These are phyloP conservation scores for apple (Malus domestica) DNA, from an alignment of 306 rosid genomes.

Conservation along the genomic window DNA sequence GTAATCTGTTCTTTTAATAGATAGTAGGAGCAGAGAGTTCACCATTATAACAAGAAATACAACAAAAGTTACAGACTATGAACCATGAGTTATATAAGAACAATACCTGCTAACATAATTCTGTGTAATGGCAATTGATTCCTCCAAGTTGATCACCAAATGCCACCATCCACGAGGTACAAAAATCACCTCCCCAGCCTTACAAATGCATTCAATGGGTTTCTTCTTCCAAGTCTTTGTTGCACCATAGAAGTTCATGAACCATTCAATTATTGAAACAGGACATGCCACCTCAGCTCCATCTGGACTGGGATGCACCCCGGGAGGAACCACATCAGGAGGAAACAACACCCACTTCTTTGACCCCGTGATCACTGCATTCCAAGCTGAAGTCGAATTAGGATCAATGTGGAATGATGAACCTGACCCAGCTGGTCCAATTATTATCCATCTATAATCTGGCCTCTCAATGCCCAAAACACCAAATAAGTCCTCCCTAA, in stretches of 20 bases:
- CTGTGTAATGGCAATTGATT: constrained; percentile 90
- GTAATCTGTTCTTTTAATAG: not conserved
- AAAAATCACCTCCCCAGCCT: constrained; percentile 88
- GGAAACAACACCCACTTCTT: constrained; percentile 96
- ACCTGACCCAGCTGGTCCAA: constrained; percentile 86
- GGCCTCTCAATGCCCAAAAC: constrained; percentile 78
- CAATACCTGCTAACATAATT: constrained; percentile 82
- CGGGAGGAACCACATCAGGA: constrained; percentile 80
- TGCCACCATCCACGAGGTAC: constrained; percentile 99
- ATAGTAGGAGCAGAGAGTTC: not conserved
- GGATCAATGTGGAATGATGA: constrained; percentile 96
- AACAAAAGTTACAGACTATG: not conserved
- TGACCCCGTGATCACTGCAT: constrained; percentile 85
- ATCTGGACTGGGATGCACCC: constrained; percentile 94
- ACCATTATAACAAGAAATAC: not conserved
- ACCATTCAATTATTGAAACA: constrained; percentile 91
- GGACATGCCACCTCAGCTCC: constrained; percentile 94
- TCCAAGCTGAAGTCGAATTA: constrained; percentile 96
- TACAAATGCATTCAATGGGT: constrained; percentile 80
- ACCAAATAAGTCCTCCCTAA: constrained; percentile 75
- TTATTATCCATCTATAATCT: constrained; percentile 78
- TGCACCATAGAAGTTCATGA: constrained; percentile 85
- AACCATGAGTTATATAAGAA: not conserved
- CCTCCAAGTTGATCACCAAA: constrained; percentile 91
- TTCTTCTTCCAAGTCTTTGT: constrained; percentile 69